Evolutionary conservation across 2,329 filamentous ascomycete genomes (phyloP).

Genomic region (Corinectria fuckeliana): DNA sequence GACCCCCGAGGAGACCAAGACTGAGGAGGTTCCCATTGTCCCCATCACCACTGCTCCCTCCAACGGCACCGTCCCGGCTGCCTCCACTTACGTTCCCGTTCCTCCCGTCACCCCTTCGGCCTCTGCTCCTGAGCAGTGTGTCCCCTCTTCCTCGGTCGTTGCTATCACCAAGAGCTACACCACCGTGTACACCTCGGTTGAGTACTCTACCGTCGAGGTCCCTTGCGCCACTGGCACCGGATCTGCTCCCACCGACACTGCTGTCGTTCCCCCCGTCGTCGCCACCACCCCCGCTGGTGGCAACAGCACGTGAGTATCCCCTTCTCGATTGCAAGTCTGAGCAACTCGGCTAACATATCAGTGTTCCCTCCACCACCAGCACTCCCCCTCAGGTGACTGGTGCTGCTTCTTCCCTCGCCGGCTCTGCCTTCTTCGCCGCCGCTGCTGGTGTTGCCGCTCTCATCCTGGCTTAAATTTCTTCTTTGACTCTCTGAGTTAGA

Average conservation of each 20-base stretch:
- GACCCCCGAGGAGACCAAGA: constrained; percentile 15
- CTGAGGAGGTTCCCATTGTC: constrained; percentile 18
- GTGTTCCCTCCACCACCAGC: constrained; percentile 34
- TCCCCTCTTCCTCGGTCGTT: constrained; percentile 49
- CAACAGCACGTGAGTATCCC: constrained; percentile 43
- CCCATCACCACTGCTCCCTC: constrained; percentile 21
- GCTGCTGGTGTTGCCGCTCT: constrained; percentile 61
- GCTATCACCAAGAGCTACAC: constrained; percentile 63
- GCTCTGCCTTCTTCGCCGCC: constrained; percentile 61
- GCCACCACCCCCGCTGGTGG: constrained; percentile 31
- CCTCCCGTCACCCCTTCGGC: constrained; percentile 24
- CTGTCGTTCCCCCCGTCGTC: constrained; percentile 38
- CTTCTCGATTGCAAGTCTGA: constrained; percentile 13
- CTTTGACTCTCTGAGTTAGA: constrained; percentile 46
- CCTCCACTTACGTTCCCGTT: constrained; percentile 10
- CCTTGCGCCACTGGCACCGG: constrained; percentile 23
- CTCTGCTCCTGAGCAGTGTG: constrained; percentile 26
- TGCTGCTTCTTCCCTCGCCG: constrained; percentile 59
- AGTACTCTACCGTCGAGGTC: constrained; percentile 52
- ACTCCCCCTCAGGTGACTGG: constrained; percentile 52
- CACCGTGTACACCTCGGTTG: constrained; percentile 61
- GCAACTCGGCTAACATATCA: constrained; percentile 21
- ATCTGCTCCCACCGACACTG: constrained; percentile 23
- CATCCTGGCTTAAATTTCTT: constrained; percentile 59
- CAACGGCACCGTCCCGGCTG: background rate